phyloP scores from a whole-genome alignment of 1,284 basidiomycete species.

The Porogramme epimiltina region DNA sequence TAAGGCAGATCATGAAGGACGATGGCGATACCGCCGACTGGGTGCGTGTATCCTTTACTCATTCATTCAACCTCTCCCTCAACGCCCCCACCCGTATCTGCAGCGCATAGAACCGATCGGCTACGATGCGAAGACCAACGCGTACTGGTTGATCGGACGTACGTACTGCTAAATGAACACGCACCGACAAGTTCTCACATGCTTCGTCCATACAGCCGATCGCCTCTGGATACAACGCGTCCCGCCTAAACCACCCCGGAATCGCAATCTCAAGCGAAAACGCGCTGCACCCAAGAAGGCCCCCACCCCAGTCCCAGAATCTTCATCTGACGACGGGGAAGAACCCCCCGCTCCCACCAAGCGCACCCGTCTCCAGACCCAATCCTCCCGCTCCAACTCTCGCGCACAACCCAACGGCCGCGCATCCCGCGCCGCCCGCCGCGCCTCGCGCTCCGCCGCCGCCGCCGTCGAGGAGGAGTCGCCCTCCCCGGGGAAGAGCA shows the following conservation, averaged over 20 bases:
- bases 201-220: slow-evolving; percentile 48
- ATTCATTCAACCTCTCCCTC: not conserved
- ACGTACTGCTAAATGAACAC: slow-evolving; percentile 23
- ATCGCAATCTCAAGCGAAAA: slow-evolving; percentile 59
- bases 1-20: slow-evolving; percentile 72
- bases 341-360: slow-evolving; percentile 28
- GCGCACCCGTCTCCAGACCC: slow-evolving; percentile 25
- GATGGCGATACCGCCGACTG: slow-evolving; percentile 76
- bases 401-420: slow-evolving; percentile 15
- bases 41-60: slow-evolving; percentile 47
- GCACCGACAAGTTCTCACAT: not conserved
- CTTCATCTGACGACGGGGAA: slow-evolving; percentile 17
- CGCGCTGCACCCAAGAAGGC: slow-evolving; percentile 25
- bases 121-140: slow-evolving; percentile 79
- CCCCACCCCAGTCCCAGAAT: slow-evolving; percentile 11
- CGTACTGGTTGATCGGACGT: slow-evolving; percentile 90
- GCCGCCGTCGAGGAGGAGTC: slow-evolving; percentile 18
- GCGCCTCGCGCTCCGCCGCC: slow-evolving; percentile 28
- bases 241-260: slow-evolving; percentile 52
- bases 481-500: slow-evolving; percentile 38
- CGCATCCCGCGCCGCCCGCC: slow-evolving; percentile 24
- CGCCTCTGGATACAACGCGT: slow-evolving; percentile 87
- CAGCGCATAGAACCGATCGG: slow-evolving; percentile 88
- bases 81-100: not conserved
- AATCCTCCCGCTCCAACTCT: not conserved